Evolutionary conservation across 2,329 filamentous ascomycete genomes (phyloP), one percentile per base, ranked within the genome.

Genomic region (Neopestalotiopsis sp.): DNA sequence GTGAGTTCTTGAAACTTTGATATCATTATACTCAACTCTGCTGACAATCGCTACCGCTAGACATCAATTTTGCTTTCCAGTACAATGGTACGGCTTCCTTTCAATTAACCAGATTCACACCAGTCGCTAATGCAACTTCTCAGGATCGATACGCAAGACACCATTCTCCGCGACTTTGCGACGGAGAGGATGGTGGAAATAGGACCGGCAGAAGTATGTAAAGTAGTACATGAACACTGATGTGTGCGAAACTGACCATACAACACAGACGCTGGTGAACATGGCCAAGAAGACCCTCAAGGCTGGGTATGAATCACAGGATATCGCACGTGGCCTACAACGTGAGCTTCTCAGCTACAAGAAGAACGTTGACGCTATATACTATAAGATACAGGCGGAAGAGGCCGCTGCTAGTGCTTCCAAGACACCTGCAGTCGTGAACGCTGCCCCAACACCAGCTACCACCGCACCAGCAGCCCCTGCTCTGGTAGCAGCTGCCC

Each of bases 131-230:
- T 49, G 7, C 56, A 56, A 32, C 56, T 57, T 2, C 34, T 68
- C 58, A 76, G 79, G 80, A 81, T 82, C 65, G 76, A 81, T 45
- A 82, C 81, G 1, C 81, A 83, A 70, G 74, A 82, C 67, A 67
- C 75, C 17, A 67, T 83, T 12, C 73, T 78, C 20, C 68, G 58
- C 24, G 70, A 75, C 4, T 67, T 70, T 30, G 69, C 74, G 17
- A 75, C 76, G 34, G 73, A 79, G 58, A 74, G 78, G 14, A 72
- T 80, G 38, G 74, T 83, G 59, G 81, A 83, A 71, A 76, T 83
- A 63, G 81, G 81, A 4, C 81, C 81, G 0, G 73, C 77, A 5
- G 72, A 77, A 28, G 62, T 65, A 30, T 6, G 38, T 42, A 63
- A 17, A n/a, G 6, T 9, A 10, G 6, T 32, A 38, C 40, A 12